Base-by-base conservation (phyloP, 176 grass and related monocot genomes). In the Calamus simplicifolius region DNA sequence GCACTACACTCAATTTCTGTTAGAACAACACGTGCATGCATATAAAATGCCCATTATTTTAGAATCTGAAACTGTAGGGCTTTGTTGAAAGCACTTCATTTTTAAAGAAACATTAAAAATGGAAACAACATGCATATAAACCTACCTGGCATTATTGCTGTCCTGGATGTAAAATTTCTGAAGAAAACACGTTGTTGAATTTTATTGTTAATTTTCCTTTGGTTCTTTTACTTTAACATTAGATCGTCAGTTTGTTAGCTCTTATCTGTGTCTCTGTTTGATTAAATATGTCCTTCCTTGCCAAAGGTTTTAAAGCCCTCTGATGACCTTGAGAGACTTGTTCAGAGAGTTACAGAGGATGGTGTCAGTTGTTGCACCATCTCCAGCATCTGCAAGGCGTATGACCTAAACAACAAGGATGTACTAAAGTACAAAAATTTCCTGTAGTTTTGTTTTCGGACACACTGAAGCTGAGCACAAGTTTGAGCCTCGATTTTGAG, bases 341-440 rank as follows among this genome's bases (percentile, higher is more conserved):
- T 95, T 0, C 15, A 61, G 50, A 68, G 56, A 76, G 69, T 61
- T 53, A 73, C 79, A 59, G 71, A 84, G 52, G 81, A 87, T 68
- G 82, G 82, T 27, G 66, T 95, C 66, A 78, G 89, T 67, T 87
- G 77, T 51, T 70, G 63, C 56, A 81, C 77, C 4, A 79, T 95
- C 59, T 89, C 71, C 0, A 78, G 21, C 5, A 95, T 95, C 25
- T 89, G 90, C 63, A 43, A 81, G 55, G 54, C 56, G 43, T 95
- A 79, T 51, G 64, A 87, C 57, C 63, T 95, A 50, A 80, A 95
- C 49, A 90, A 79, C 74, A 78, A 86, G 13, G 90, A 86, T 59
- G 75, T 95, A 48, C 17, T 86, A 27, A 95, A 95, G 74, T 90
- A 89, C 56, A 89, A 67, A 48, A 71, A 87, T 66, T 57, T 79